These are phyloP conservation scores for Aurinia saxatilis DNA, from an alignment of 345 rosid genomes.

Conservation along the genomic window DNA sequence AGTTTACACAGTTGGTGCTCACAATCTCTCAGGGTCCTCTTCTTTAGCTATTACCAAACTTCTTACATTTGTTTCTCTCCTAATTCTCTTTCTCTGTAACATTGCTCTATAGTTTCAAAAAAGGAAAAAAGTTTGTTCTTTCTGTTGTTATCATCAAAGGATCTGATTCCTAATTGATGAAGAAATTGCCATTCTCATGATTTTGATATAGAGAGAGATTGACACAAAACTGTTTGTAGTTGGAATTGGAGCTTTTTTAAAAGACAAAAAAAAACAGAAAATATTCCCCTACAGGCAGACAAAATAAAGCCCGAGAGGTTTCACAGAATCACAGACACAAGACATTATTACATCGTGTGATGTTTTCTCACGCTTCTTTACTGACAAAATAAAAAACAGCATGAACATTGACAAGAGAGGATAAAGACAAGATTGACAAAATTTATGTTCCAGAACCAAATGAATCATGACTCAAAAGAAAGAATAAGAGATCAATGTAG, in stretches of 20 bases:
- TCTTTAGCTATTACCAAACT: conserved; percentile 23
- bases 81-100: conserved; percentile 34
- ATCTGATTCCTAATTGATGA: not conserved
- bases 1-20: conserved; percentile 49
- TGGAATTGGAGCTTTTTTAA: conserved; percentile 11
- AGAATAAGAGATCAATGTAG: conserved; percentile 26
- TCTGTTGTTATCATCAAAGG: not conserved
- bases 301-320: conserved; percentile 21
- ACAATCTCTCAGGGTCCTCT: conserved; percentile 43
- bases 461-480: conserved; percentile 14
- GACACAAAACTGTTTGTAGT: conserved; percentile 9
- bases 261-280: conserved; percentile 11
- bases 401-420: conserved; percentile 13
- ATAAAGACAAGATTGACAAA: conserved; percentile 20
- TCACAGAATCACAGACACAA: conserved; percentile 18
- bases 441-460: conserved; percentile 24
- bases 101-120: conserved; percentile 24
- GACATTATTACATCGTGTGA: conserved; percentile 24
- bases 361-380: conserved; percentile 23
- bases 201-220: not conserved
- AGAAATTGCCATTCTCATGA: not conserved
- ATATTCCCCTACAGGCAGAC: conserved; percentile 15
- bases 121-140: not conserved
- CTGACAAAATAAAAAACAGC: conserved; percentile 20
- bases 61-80: conserved; percentile 31